These are phyloP conservation scores for Thamnidium elegans DNA, from an alignment of 192 early-diverging fungal species.

Conservation along the genomic window DNA sequence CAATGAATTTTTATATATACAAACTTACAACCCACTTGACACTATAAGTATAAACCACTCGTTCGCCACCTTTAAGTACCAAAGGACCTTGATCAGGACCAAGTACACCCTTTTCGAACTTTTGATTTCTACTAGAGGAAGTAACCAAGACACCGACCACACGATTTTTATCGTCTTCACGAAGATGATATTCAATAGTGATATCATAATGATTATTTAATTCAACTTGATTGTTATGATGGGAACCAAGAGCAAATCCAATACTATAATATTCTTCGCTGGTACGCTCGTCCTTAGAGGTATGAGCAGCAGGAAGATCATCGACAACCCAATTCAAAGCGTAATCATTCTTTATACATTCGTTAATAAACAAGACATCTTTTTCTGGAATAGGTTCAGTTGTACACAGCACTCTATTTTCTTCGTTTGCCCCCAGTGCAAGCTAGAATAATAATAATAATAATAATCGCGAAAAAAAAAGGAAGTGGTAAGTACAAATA, in stretches of 20 bases:
- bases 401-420: conserved; percentile 68
- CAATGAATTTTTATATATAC: not conserved
- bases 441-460: no score
- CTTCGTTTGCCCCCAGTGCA: conserved; percentile 52
- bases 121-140: conserved; percentile 63
- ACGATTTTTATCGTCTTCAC: conserved; percentile 35
- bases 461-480: not conserved
- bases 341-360: conserved; percentile 77
- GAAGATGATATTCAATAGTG: conserved; percentile 75
- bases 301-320: conserved; percentile 84
- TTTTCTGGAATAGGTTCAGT: conserved; percentile 51
- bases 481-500: not conserved
- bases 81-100: conserved; percentile 4
- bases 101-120: conserved; percentile 21
- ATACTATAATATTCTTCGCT: conserved; percentile 59
- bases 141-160: conserved; percentile 86
- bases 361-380: conserved; percentile 85
- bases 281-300: conserved; percentile 51
- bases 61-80: conserved; percentile 31
- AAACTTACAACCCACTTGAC: conserved; percentile 57
- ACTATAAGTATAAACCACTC: conserved; percentile 63
- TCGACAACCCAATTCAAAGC: conserved; percentile 87
- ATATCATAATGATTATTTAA: conserved; percentile 93
- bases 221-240: conserved; percentile 18
- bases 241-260: conserved; percentile 77